These are phyloP conservation scores for Plasmodium gonderi DNA, from an alignment of 169 alveolate species.

Conservation along the genomic window DNA sequence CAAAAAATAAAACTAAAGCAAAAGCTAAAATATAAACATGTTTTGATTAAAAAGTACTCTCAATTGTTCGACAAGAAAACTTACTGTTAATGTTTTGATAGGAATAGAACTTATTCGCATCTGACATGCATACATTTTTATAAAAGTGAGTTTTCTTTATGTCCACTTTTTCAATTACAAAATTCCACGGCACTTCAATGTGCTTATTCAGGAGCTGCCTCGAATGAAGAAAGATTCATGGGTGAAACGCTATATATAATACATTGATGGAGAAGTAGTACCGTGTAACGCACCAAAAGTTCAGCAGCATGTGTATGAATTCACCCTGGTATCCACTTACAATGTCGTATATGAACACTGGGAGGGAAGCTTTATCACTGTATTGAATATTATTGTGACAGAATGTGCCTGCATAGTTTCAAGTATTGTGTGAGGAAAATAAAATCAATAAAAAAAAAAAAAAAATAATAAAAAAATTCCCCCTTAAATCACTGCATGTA, in stretches of 20 bases:
- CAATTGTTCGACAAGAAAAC: not conserved
- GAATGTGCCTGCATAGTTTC: constrained; percentile 21
- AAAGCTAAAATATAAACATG: not conserved
- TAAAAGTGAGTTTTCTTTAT: constrained; percentile 3
- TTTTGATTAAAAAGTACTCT: not conserved
- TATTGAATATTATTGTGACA: constrained; percentile 63
- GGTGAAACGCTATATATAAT: not conserved
- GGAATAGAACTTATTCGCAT: not conserved
- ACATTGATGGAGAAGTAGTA: not conserved
- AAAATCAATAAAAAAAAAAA: not conserved
- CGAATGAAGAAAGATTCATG: not conserved
- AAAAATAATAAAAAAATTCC: too few relatives aligned
- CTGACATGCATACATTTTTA: constrained; percentile 28
- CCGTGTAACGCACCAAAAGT: not conserved
- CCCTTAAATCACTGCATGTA: too few relatives aligned
- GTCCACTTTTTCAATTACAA: constrained; percentile 60
- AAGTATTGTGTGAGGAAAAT: not conserved
- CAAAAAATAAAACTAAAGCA: too few relatives aligned
- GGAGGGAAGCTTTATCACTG: constrained; percentile 64
- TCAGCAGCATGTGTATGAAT: not conserved
- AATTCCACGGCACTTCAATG: constrained; percentile 72
- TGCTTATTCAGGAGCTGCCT: constrained; percentile 34
- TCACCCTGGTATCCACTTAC: not conserved
- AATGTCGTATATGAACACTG: constrained; percentile 61
- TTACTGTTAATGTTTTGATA: constrained; percentile 41